Percentiles rank a stretch among this genome's conserved stretches.
These are phyloP conservation scores for Aspergillus carbonarius DNA, from an alignment of 2,329 filamentous ascomycete species.

Conservation along the genomic window DNA sequence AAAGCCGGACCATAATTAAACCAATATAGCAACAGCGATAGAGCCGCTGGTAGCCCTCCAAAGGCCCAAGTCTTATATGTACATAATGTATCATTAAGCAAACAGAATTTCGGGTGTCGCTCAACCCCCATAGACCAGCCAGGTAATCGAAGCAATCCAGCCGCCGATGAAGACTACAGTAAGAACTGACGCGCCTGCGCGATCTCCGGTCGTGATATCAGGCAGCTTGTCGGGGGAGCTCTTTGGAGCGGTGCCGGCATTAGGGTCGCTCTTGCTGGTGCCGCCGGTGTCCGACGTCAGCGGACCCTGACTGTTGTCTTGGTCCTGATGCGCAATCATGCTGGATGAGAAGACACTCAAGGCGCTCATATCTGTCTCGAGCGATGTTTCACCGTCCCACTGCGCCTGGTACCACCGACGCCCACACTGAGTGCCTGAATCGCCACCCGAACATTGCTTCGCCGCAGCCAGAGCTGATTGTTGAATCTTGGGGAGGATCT, in stretches of 20 bases:
- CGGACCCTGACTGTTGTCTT: constrained; percentile 33
- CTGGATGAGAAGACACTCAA: constrained; percentile 36
- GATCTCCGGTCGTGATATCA: constrained; percentile 35
- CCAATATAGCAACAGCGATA: not conserved
- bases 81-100: not conserved
- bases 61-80: not conserved
- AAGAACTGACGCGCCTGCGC: constrained; percentile 38
- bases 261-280: constrained; percentile 52
- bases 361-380: constrained; percentile 46
- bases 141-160: constrained; percentile 30
- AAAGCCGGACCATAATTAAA: not conserved
- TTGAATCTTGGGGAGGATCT: constrained; percentile 59
- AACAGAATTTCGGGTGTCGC: not conserved
- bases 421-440: constrained; percentile 59
- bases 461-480: constrained; percentile 62
- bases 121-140: constrained; percentile 31
- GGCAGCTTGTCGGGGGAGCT: constrained; percentile 11
- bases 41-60: not conserved
- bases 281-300: constrained; percentile 56
- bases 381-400: constrained; percentile 36
- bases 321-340: constrained; percentile 27
- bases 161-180: constrained; percentile 31
- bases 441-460: constrained; percentile 60
- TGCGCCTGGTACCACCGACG: constrained; percentile 41
- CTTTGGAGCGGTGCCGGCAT: constrained; percentile 35